Percentiles rank a stretch among this genome's conserved stretches.
These are phyloP conservation scores for Agarophyton chilense DNA, from an alignment of 23 red algal species.

Conservation along the genomic window DNA sequence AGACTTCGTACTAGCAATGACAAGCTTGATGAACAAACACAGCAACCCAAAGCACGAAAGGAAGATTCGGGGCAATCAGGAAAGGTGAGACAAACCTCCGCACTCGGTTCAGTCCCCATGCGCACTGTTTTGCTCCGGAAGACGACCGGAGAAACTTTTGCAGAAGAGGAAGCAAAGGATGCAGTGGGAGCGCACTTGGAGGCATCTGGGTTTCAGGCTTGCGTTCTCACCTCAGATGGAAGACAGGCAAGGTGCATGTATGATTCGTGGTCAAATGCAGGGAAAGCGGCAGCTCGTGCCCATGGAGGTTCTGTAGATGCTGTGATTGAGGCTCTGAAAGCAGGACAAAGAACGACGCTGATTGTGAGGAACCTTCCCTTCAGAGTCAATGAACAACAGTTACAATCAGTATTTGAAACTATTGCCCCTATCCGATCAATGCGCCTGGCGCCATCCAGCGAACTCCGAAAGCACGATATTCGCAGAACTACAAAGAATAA, in stretches of 20 bases:
- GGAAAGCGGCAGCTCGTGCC: conserved; percentile 9
- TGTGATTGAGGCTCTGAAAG: conserved; percentile 44
- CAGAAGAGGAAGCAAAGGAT: conserved; percentile 9
- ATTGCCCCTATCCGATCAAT: conserved; percentile 36
- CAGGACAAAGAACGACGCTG: conserved; percentile 33
- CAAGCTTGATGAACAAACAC: neutral
- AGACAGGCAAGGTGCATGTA: conserved; percentile 23
- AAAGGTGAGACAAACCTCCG: conserved; percentile 6
- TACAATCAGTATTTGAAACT: conserved; percentile 19
- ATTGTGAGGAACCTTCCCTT: conserved; percentile 84
- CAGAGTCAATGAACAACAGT: neutral
- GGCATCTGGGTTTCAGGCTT: conserved; percentile 9
- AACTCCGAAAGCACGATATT: neutral
- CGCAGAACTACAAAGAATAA: conserved; percentile 2
- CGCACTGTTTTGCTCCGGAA: conserved; percentile 42
- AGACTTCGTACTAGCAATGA: neutral
- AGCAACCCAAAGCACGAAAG: conserved; percentile 15
- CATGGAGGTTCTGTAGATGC: conserved; percentile 51
- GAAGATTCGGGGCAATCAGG: neutral
- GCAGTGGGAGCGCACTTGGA: neutral
- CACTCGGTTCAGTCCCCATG: conserved; percentile 31
- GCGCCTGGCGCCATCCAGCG: conserved; percentile 25
- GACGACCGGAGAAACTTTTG: neutral
- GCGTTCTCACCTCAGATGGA: neutral
- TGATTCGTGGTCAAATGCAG: conserved; percentile 41